Base-by-base conservation (phyloP, 441 rosid species). In the Gossypium aridum region DNA sequence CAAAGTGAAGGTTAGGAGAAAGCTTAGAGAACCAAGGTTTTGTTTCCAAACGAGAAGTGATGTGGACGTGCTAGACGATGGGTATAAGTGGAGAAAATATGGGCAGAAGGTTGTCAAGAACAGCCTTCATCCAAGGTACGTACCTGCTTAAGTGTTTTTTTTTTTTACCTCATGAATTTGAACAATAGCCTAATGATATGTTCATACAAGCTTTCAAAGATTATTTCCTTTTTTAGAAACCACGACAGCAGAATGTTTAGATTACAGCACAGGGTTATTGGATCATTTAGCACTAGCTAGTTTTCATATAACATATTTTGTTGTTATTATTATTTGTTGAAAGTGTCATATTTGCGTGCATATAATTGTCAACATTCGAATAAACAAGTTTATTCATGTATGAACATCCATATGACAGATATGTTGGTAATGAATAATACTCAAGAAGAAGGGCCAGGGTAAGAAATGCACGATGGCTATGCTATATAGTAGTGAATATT, bases 91-190 rank as follows among this genome's bases (percentile, higher is more conserved):
- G 98, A 89, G 98, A 76, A 94, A 94, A 87, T 94, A 94, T 76
- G 98, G 98, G 77, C 98, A 94, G 83, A 94, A 94, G 86, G 88
- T 94, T 13, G 98, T 94, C 79, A 92, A 94, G 77, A 92, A 94
- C 82, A 92, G 98, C 78, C 97, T 94, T 76, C 98, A 94, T 77
- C 98, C 98, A 17, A 90, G 98, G 98, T 92, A 88, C n/a, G n/a
- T n/a, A n/a, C n/a, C n/a, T n/a, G n/a, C n/a, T n/a, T n/a, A n/a
- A n/a, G n/a, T n/a, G n/a, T 3, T 63, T 34, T 2, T 22, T 59
- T 51, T 23, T 12, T 19, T 66, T 72, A 10, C 17, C 55, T 8
- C 4, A 23, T 68, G 3, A 17, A 37, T 64, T 64, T 19, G 9
- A 19, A 39, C 20, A 17, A 64, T 9, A 53, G 56, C 56, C 19